phyloP scores from a whole-genome alignment of 495 filamentous ascomycete genomes.

The Neurospora cerealis region DNA sequence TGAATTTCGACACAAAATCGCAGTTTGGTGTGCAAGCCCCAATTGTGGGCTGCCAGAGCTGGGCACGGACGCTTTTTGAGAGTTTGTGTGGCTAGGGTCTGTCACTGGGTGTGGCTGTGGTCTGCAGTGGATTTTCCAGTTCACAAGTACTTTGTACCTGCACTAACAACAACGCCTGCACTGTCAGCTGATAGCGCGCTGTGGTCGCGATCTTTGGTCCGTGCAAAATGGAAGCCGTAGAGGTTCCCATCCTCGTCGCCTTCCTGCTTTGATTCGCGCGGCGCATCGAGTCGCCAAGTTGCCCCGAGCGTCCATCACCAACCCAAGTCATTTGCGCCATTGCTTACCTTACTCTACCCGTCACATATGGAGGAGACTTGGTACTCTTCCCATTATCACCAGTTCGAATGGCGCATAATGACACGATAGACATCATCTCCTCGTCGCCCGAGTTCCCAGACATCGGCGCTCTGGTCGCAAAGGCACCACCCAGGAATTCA shows the following conservation, averaged over 20 bases:
- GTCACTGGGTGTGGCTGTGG: neutral
- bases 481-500: conserved; percentile 15
- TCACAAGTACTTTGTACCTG: neutral
- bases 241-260: neutral
- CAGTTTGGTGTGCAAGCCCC: conserved; percentile 19
- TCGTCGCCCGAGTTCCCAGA: conserved; percentile 40
- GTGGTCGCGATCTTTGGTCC: neutral
- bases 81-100: neutral
- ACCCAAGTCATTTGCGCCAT: neutral
- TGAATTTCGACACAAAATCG: conserved; percentile 17
- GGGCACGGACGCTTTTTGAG: conserved; percentile 6
- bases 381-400: conserved; percentile 28
- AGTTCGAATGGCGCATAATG: conserved; percentile 10
- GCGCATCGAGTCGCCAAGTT: neutral
- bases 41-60: conserved; percentile 6
- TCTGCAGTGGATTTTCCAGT: neutral
- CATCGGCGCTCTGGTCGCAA: conserved; percentile 28
- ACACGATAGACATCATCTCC: conserved; percentile 26
- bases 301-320: neutral
- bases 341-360: neutral
- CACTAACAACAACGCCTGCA: conserved; percentile 4
- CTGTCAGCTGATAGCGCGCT: conserved; percentile 19
- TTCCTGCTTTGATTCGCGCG: neutral
- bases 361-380: neutral
- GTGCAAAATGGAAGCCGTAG: neutral